These are phyloP conservation scores for Exophiala sp. DNA, from an alignment of 2,329 filamentous ascomycete genomes.

Conservation along the genomic window DNA sequence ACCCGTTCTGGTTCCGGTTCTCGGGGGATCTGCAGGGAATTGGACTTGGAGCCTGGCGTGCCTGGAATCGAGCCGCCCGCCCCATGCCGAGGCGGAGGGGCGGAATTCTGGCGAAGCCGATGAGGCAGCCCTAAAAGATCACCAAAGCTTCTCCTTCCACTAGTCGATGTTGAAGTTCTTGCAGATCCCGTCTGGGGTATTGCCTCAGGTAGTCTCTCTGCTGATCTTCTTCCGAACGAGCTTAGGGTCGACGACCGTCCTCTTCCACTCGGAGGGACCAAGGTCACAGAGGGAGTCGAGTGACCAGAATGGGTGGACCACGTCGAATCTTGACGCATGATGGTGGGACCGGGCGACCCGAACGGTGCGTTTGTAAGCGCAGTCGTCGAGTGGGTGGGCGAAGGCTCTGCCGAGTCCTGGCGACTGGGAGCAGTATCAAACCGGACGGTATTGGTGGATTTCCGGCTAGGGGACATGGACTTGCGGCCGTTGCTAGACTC, in stretches of 20 bases:
- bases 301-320: slow-evolving; percentile 60
- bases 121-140: slow-evolving; percentile 72
- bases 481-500: slow-evolving; percentile 36
- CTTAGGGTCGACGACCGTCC: slow-evolving; percentile 86
- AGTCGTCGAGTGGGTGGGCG: slow-evolving; percentile 49
- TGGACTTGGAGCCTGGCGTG: slow-evolving; percentile 73
- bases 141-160: slow-evolving; percentile 85
- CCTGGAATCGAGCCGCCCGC: slow-evolving; percentile 52
- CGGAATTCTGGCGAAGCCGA: slow-evolving; percentile 74
- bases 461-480: slow-evolving; percentile 28
- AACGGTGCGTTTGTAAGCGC: slow-evolving; percentile 46
- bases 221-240: slow-evolving; percentile 68
- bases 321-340: slow-evolving; percentile 57
- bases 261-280: slow-evolving; percentile 58
- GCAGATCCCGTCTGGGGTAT: slow-evolving; percentile 52
- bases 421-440: slow-evolving; percentile 18
- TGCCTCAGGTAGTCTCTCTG: slow-evolving; percentile 53
- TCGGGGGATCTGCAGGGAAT: slow-evolving; percentile 70
- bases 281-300: slow-evolving; percentile 53
- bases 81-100: slow-evolving; percentile 61
- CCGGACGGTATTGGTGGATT: slow-evolving; percentile 23
- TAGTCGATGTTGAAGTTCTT: slow-evolving; percentile 74
- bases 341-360: slow-evolving; percentile 38
- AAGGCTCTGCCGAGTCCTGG: slow-evolving; percentile 38
- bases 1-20: slow-evolving; percentile 55